Base-by-base conservation (phyloP, 257 asterid genomes). In the Capsicum chinense region DNA sequence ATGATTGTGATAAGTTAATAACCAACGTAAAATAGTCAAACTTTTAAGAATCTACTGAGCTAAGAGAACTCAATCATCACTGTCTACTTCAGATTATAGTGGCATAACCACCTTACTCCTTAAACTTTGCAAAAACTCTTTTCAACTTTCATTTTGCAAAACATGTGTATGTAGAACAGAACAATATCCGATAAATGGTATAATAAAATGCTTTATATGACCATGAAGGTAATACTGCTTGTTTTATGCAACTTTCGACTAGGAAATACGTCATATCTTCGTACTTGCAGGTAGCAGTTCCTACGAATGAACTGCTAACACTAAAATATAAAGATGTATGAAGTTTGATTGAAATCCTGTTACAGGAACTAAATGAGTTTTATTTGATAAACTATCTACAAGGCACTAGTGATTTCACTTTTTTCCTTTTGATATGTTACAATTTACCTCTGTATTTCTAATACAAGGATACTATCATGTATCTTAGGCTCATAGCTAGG, bases 311-410 rank as follows among this genome's bases (percentile, higher is more conserved):
- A 35, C 50, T 14, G 50, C 50, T 67, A 14, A 35, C 48, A 67
- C 19, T 35, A 67, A 26, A 67, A 35, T 67, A 67, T 37, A 50
- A 67, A 67, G 74, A 67, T 3, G n/a, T 3, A 14, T 35, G n/a
- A 33, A 35, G 19, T 67, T 67, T 64, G 17, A 64, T 26, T 26
- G 71, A 4, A 26, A 26, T 26, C 5, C 71, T 26, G 71, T 64
- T 35, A 15, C 52, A 67, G 19, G 9, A 67, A 67, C 19, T 13
- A 35, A 66, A 66, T 35, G 74, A n/a, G 48, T 66, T 35, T 64
- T 66, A 66, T 66, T 66, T 66, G 48, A 67, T 67, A 37, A 67
- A 67, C 76, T 67, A 14, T 67, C 50, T 37, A 37, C 76, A 37
- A 33, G 50, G 12, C 76, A 37, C 52, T 67, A 37, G 11, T 37